A percentile compares a stretch with the other conserved stretches of the same genome.
Conservation (phyloP, 2,329 filamentous ascomycete genomes). For the Colletotrichum gloeosporioides region DNA sequence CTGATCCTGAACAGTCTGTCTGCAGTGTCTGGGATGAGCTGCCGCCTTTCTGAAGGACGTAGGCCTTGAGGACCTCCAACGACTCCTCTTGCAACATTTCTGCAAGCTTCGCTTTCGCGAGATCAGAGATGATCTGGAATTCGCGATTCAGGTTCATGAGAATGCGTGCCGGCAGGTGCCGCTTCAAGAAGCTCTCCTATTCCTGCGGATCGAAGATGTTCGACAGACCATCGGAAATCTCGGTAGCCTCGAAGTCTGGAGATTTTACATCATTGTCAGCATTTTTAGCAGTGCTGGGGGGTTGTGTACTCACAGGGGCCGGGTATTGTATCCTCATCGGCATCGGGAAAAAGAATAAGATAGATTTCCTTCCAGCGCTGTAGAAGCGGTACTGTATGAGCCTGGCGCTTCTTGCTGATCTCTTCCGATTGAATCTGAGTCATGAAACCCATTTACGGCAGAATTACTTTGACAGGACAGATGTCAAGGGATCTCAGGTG, state of each 20-base stretch:
- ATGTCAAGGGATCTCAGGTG: background rate
- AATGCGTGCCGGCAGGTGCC: background rate
- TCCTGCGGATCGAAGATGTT: background rate
- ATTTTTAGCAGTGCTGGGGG: background rate
- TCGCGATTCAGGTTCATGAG: background rate
- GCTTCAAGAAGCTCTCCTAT: background rate
- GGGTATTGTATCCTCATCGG: background rate
- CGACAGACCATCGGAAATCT: background rate
- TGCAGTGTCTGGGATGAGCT: too few species aligned
- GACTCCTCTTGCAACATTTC: background rate
- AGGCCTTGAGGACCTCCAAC: background rate
- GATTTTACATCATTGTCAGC: background rate
- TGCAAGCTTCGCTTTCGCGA: background rate
- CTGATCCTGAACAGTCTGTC: too few species aligned
- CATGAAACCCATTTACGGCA: background rate
- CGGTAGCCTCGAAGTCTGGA: background rate
- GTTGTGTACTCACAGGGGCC: background rate
- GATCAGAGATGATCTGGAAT: background rate
- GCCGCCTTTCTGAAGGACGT: background rate
- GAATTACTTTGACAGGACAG: background rate
- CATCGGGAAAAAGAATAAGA: background rate
- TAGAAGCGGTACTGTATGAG: fast-evolving
- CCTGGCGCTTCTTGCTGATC: background rate
- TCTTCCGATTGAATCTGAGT: background rate
- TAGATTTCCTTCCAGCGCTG: background rate